phyloP scores from a whole-genome alignment of 129 eudicot genomes.

The Deinandra increscens region DNA sequence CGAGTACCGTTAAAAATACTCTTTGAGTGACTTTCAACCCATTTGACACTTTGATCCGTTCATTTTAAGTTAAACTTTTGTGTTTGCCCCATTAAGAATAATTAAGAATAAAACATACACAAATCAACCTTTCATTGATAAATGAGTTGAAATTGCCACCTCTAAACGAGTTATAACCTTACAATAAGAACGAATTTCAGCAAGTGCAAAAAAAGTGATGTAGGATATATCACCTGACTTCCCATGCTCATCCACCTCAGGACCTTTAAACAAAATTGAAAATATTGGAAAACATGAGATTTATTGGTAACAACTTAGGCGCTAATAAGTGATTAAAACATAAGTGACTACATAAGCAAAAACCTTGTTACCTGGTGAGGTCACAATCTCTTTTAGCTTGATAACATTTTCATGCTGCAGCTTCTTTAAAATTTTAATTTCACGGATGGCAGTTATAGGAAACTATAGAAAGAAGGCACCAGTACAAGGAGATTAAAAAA shows the following conservation, averaged over 20 bases:
- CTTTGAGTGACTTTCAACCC: neutral
- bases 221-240: constrained; percentile 42
- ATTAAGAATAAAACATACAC: constrained; percentile 1
- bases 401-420: constrained; percentile 68
- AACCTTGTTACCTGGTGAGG: constrained; percentile 50
- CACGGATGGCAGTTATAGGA: constrained; percentile 67
- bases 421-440: constrained; percentile 68
- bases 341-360: neutral
- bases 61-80: neutral
- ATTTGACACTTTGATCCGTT: neutral
- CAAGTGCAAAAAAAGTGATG: neutral
- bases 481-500: neutral
- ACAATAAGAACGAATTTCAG: neutral
- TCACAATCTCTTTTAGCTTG: constrained; percentile 62
- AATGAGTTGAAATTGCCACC: constrained; percentile 3
- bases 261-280: constrained; percentile 34
- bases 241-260: constrained; percentile 53
- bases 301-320: neutral
- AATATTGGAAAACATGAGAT: neutral
- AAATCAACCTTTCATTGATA: neutral
- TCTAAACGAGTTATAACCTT: neutral
- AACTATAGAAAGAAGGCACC: constrained; percentile 37
- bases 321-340: no score
- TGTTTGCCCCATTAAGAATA: neutral
- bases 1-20: neutral